Conservation (phyloP, 148 eudicot species). For the Amaranthus hypochondriacus region DNA sequence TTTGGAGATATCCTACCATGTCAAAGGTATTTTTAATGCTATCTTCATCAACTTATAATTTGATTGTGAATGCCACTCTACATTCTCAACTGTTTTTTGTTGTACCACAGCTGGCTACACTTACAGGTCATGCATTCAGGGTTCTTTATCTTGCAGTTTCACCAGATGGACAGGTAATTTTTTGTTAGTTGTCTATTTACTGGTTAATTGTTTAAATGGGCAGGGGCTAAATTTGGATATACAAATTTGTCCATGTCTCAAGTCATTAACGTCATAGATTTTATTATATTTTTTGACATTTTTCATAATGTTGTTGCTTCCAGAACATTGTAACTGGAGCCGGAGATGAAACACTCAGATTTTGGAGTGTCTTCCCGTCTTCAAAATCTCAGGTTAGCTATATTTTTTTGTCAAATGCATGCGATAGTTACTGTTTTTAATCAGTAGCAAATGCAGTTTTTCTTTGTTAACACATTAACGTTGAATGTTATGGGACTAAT, state of each 20-base stretch:
- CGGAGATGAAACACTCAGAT: constrained; percentile 93
- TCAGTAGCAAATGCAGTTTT: no score
- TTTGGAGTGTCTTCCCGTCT: constrained; percentile 94
- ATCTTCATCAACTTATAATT: not conserved
- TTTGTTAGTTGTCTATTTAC: not conserved
- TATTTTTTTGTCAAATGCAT: not conserved
- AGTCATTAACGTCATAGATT: not conserved
- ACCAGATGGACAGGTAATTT: constrained; percentile 86
- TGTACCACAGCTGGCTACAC: constrained; percentile 63
- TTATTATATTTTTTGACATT: constrained; percentile 8
- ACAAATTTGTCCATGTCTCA: not conserved
- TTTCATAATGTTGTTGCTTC: constrained; percentile 10
- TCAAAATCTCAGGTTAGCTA: constrained; percentile 69
- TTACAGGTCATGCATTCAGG: constrained; percentile 77
- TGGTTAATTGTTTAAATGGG: no score
- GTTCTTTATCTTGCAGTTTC: constrained; percentile 86
- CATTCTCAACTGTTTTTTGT: not conserved
- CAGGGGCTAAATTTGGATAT: not conserved
- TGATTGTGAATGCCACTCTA: not conserved
- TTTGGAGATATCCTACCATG: constrained; percentile 92
- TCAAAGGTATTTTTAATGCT: constrained; percentile 56
- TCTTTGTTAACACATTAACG: not conserved
- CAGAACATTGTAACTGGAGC: constrained; percentile 97
- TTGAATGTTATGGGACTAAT: not conserved
- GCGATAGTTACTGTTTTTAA: no score